Conservation (phyloP, 2,329 filamentous ascomycete genomes). For the Colletotrichum eremochloae region DNA sequence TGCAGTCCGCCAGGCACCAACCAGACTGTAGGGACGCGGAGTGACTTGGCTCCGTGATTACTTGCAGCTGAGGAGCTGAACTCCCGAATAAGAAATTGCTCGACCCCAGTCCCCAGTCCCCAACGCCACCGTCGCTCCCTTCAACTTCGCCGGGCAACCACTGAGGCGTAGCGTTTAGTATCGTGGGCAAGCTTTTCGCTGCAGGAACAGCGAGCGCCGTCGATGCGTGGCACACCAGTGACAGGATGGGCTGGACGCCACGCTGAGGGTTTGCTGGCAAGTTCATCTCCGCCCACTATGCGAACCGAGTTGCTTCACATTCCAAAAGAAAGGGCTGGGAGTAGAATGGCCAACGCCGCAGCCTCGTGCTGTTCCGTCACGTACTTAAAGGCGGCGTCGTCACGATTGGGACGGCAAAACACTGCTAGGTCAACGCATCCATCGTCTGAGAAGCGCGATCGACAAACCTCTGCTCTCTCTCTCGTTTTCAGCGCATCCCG, state of each 20-base stretch:
- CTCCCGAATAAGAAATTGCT: conserved; percentile 19
- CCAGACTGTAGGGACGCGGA: conserved; percentile 3
- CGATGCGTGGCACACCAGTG: neutral
- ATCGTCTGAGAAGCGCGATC: neutral
- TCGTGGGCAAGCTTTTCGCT: conserved; percentile 5
- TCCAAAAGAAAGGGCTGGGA: neutral
- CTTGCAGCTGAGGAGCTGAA: conserved; percentile 14
- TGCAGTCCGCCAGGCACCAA: neutral
- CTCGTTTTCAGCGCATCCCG: neutral
- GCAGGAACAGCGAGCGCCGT: conserved; percentile 3
- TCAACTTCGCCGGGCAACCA: neutral
- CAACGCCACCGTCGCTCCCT: conserved; percentile 18
- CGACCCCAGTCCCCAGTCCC: conserved; percentile 13
- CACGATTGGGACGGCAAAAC: neutral
- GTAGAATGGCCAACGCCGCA: conserved; percentile 1
- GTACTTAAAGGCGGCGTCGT: neutral
- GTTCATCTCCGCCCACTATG: conserved; percentile 14
- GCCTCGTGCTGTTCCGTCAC: neutral
- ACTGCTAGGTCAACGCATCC: neutral
- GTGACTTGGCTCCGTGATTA: conserved; percentile 26
- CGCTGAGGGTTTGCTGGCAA: neutral
- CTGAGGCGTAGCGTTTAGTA: neutral
- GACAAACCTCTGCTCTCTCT: neutral
- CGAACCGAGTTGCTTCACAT: neutral
- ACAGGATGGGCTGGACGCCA: conserved; percentile 22